Evolutionary conservation across 352 stramenopile species (phyloP), one percentile per base, ranked within the genome.

Genomic region (Phytophthora hybrid): DNA sequence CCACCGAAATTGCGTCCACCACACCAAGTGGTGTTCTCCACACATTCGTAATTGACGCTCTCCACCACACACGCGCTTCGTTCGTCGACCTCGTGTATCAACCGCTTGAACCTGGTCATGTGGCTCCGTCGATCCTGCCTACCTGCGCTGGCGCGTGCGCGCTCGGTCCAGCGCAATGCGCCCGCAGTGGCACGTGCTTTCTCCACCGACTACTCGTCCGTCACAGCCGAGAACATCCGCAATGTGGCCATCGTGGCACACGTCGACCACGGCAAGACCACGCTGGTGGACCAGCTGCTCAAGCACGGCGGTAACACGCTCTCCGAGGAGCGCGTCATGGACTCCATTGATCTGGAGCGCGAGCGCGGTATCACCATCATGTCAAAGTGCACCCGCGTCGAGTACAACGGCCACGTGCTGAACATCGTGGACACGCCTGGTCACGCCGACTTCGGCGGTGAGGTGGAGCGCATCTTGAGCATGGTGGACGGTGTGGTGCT

Each of bases 361-460:
- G 98, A 99, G 84, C 95, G 98, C 18, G 98, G 98, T 18, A 99
- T 99, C 75, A 99, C 98, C 18, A 99, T 99, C 81, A 99, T 99
- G 79, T 98, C 92, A 73, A 99, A 99, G 85, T 98, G 97, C 67
- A 99, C 97, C 53, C 90, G 97, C 32, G 88, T 99, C 59, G 84
- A 98, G 70, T 99, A 98, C 82, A 85, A 90, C 55, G 97, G 92
- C 49, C 85, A 98, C 49, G 87, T 98, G 58, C 92, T 99, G 67
- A 99, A 99, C 81, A 96, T 99, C 39, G 97, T 99, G 14, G 97
- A 99, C 89, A 99, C 97, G 18, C 98, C 98, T 0, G 98, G 98
- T 19, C 98, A 99, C 84, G 92, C 95, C n/a, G 98, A 99, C 75
- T 99, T 99, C 81, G 97, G 94, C 49, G 98, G 98, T 21, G 98